These are phyloP conservation scores for Termitomyces sp. DNA, from an alignment of 768 basidiomycete species.

Conservation along the genomic window DNA sequence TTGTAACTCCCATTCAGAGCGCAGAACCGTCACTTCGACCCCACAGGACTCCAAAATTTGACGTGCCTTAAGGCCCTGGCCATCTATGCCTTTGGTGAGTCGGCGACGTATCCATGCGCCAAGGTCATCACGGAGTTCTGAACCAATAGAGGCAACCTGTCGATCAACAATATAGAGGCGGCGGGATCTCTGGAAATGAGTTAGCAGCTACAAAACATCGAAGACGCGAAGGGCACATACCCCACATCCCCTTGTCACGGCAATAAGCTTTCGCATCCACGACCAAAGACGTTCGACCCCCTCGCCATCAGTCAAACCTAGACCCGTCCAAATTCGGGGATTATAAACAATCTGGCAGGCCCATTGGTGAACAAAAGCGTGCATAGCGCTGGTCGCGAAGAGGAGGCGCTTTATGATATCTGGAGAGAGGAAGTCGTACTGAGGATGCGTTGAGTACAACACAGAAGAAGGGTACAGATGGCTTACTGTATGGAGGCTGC, in stretches of 20 bases:
- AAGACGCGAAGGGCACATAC: no score
- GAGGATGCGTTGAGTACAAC: background rate
- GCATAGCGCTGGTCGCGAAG: conserved; percentile 24
- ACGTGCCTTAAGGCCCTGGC: conserved; percentile 14
- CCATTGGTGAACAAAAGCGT: background rate
- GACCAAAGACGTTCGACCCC: conserved; percentile 2
- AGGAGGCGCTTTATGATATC: conserved; percentile 19
- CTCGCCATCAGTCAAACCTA: background rate
- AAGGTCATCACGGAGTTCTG: conserved; percentile 26
- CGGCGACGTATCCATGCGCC: conserved; percentile 31
- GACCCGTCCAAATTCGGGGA: conserved; percentile 26
- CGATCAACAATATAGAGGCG: conserved; percentile 35
- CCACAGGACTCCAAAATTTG: conserved; percentile 9
- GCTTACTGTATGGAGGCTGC: background rate
- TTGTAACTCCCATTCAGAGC: conserved; percentile 29
- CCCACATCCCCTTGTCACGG: conserved; percentile 27
- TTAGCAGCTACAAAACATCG: no score
- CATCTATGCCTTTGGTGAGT: conserved; percentile 15
- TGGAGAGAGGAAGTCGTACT: conserved; percentile 14
- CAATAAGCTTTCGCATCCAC: conserved; percentile 30
- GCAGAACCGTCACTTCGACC: background rate
- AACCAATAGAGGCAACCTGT: conserved; percentile 26
- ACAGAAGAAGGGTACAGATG: no score
- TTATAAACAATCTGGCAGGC: conserved; percentile 28
- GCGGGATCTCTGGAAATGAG: conserved; percentile 15